Percentiles rank a stretch among this genome's conserved stretches.
Evolutionary conservation across 257 asterid genomes (phyloP).

Genomic region (Vinca minor): DNA sequence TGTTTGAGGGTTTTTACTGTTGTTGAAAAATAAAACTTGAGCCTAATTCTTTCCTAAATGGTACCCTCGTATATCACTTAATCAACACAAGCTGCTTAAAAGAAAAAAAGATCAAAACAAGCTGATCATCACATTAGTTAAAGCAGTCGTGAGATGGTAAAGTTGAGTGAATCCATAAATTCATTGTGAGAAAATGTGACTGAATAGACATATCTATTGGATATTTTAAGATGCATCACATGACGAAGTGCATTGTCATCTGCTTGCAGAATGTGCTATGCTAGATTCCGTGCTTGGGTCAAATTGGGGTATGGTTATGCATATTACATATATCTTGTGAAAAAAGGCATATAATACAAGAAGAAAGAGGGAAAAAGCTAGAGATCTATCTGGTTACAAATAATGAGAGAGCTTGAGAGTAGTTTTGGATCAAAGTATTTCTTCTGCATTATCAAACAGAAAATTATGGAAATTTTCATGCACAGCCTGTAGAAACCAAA

Average conservation of each 20-base stretch:
- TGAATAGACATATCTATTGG: not conserved
- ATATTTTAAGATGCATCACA: not conserved
- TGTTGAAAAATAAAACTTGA: not conserved
- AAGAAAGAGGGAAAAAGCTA: not conserved
- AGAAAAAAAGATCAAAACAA: no score
- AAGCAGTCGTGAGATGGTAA: not conserved
- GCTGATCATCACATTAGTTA: not conserved
- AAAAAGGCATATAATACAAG: not conserved
- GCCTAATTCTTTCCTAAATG: no score
- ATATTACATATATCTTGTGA: not conserved
- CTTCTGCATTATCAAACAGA: not conserved
- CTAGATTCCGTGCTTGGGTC: not conserved
- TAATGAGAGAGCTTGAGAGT: not conserved
- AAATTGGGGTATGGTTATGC: not conserved
- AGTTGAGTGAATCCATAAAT: no score
- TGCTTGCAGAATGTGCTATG: not conserved
- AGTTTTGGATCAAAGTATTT: not conserved
- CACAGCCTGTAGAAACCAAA: not conserved
- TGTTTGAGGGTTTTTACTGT: not conserved
- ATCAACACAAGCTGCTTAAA: not conserved
- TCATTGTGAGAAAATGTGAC: not conserved
- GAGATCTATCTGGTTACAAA: not conserved
- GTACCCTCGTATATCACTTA: not conserved
- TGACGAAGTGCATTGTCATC: not conserved
- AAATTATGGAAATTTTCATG: not conserved